A percentile compares a stretch with the other conserved stretches of the same genome.
Evolutionary conservation across 176 grass and related monocot species (phyloP).

Genomic region (Echinochloa phyllopogon): DNA sequence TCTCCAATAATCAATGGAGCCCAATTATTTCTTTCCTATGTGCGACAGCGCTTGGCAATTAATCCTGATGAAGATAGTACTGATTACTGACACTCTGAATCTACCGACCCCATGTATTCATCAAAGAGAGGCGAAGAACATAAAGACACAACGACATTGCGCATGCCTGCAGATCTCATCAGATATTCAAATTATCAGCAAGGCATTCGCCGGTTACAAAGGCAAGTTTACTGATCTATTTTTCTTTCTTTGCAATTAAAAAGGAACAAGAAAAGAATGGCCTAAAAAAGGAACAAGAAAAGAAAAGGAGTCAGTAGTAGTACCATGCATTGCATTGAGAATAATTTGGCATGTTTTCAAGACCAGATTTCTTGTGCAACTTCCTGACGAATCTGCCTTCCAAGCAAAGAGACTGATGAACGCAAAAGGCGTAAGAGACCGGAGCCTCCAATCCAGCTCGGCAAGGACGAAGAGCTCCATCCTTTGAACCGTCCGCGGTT

Average conservation of each 20-base stretch:
- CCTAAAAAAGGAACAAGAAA: not conserved
- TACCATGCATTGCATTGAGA: slow-evolving; percentile 55
- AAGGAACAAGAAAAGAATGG: too few relatives aligned
- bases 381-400: slow-evolving; percentile 54
- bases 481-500: slow-evolving; percentile 54
- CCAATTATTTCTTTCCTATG: slow-evolving; percentile 1
- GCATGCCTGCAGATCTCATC: not conserved
- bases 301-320: not conserved
- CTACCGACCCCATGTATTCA: not conserved
- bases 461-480: slow-evolving; percentile 73
- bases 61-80: slow-evolving; percentile 5
- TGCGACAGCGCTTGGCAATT: not conserved
- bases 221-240: not conserved
- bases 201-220: not conserved
- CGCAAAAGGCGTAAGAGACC: slow-evolving; percentile 54
- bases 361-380: slow-evolving; percentile 44
- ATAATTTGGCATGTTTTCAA: slow-evolving; percentile 50
- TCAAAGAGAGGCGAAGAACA: not conserved
- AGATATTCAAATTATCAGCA: not conserved
- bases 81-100: not conserved
- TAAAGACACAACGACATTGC: not conserved
- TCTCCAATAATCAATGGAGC: not conserved
- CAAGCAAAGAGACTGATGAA: slow-evolving; percentile 63
- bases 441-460: slow-evolving; percentile 65
- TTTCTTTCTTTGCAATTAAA: not conserved